phyloP scores from a whole-genome alignment of 257 asterid species.

The Coffea eugenioides region DNA sequence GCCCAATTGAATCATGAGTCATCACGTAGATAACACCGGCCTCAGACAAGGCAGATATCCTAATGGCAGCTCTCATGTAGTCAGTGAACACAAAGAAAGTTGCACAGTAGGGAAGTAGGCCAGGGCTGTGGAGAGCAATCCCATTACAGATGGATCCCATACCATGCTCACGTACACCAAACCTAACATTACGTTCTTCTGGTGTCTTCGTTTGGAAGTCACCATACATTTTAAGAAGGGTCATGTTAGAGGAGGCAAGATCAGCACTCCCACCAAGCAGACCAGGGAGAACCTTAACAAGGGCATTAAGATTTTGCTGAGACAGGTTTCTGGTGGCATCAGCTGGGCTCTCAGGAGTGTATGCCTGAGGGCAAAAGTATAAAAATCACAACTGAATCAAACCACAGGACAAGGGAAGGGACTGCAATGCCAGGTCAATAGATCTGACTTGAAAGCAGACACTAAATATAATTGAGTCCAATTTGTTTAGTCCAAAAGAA shows the following conservation, averaged over 20 bases:
- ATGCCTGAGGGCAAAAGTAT: conserved; percentile 39
- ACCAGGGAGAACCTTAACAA: conserved; percentile 81
- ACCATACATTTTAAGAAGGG: conserved; percentile 70
- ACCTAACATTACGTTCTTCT: conserved; percentile 59
- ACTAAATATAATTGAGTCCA: not conserved
- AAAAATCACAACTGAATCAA: not conserved
- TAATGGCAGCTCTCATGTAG: conserved; percentile 91
- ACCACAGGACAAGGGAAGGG: not conserved
- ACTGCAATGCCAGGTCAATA: not conserved
- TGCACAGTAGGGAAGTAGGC: conserved; percentile 78
- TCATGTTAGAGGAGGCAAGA: conserved; percentile 87
- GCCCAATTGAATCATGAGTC: conserved; percentile 77
- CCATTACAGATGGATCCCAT: conserved; percentile 93
- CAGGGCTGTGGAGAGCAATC: conserved; percentile 74
- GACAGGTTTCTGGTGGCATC: conserved; percentile 72
- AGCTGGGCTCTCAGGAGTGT: conserved; percentile 65
- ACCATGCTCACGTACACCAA: conserved; percentile 76
- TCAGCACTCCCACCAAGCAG: conserved; percentile 90
- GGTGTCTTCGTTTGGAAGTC: conserved; percentile 79
- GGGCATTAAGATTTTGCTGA: conserved; percentile 60
- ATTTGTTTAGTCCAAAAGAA: not conserved
- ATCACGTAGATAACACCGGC: conserved; percentile 68
- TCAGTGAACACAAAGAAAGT: conserved; percentile 91
- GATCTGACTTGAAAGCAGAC: no score
- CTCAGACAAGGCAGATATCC: conserved; percentile 70